Evolutionary conservation across 2,329 filamentous ascomycete genomes (phyloP), one percentile per base, ranked within the genome.

Genomic region (Aspergillus ustus): DNA sequence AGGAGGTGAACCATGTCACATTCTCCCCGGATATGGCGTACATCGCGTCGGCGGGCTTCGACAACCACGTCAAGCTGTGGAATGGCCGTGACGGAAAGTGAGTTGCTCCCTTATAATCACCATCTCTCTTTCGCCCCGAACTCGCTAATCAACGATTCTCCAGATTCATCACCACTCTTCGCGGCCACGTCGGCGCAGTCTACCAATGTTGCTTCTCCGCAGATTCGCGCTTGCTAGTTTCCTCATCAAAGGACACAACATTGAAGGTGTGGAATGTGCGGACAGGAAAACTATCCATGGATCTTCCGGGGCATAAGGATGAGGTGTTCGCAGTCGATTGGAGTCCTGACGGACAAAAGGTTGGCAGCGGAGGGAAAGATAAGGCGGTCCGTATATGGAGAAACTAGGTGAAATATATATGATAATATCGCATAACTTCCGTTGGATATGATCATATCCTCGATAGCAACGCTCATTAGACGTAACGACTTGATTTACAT

Each of bases 31-130:
- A 98, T 72, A 94, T 93, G 37, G 84, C 87, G 8, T 85, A 94
- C 61, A 93, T 99, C 69, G 95, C 95, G 8, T 96, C 91, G 43
- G 89, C 91, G 8, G 89, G 90, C 4, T 99, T 94, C 81, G 95
- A 99, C 76, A 99, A 98, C 75, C 91, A 94, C 71, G 92, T 94
- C 69, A 97, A 97, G 79, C 80, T 97, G 28, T 98, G 93, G 93
- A 91, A 89, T 67, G 91, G 90, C 2, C 84, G 86, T 73, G 91
- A 89, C 66, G 88, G 86, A 64, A 86, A 84, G 72, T 81, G 66
- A 72, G 77, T 77, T 40, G 5, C 44, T 19, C 37, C 46, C 44
- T 67, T 69, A 56, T 4, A 15, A 28, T 13, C 8, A 45, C 25
- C 37, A n/a, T 3, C 9, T 19, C n/a, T 17, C 43, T 9, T 13